Conservation (phyloP, 2,329 filamentous ascomycete genomes). For the Onygena corvina region DNA sequence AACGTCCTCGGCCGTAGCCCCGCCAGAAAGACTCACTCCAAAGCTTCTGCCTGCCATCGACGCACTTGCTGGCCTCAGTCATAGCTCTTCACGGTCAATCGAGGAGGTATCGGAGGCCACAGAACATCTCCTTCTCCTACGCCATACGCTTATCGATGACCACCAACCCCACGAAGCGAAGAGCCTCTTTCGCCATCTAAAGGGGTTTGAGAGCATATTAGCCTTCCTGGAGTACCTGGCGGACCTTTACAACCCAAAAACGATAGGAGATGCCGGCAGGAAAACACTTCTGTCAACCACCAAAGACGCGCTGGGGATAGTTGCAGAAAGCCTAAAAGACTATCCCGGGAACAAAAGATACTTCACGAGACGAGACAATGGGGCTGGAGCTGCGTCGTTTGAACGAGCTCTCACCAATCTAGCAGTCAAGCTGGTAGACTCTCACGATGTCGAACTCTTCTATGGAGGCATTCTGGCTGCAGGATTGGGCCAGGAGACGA, state of each 20-base stretch:
- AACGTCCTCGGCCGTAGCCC: slow-evolving; percentile 15
- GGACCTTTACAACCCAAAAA: slow-evolving; percentile 57
- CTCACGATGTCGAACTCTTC: slow-evolving; percentile 48
- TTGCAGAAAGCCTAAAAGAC: slow-evolving; percentile 62
- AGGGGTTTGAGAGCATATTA: slow-evolving; percentile 65
- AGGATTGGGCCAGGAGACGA: slow-evolving; percentile 62
- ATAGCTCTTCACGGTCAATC: slow-evolving; percentile 20
- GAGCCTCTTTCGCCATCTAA: slow-evolving; percentile 70
- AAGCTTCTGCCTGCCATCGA: slow-evolving; percentile 30
- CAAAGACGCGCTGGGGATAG: slow-evolving; percentile 43
- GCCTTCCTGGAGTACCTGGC: slow-evolving; percentile 57
- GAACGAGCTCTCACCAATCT: slow-evolving; percentile 57
- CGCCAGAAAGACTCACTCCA: slow-evolving; percentile 26
- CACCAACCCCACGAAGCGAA: slow-evolving; percentile 44
- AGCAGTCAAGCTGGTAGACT: slow-evolving; percentile 44
- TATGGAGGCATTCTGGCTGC: slow-evolving; percentile 76
- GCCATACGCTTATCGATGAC: slow-evolving; percentile 50
- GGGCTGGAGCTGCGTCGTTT: slow-evolving; percentile 65
- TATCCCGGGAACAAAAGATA: slow-evolving; percentile 81
- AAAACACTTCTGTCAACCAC: slow-evolving; percentile 59
- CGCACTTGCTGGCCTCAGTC: slow-evolving; percentile 26
- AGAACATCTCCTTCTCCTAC: slow-evolving; percentile 51
- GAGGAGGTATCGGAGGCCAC: slow-evolving; percentile 35
- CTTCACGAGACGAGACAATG: slow-evolving; percentile 64
- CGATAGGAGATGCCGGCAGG: slow-evolving; percentile 48